A percentile compares a stretch with the other conserved stretches of the same genome.
phyloP scores from a whole-genome alignment of 164 flowering plant species.

The Nelumbo lutea region DNA sequence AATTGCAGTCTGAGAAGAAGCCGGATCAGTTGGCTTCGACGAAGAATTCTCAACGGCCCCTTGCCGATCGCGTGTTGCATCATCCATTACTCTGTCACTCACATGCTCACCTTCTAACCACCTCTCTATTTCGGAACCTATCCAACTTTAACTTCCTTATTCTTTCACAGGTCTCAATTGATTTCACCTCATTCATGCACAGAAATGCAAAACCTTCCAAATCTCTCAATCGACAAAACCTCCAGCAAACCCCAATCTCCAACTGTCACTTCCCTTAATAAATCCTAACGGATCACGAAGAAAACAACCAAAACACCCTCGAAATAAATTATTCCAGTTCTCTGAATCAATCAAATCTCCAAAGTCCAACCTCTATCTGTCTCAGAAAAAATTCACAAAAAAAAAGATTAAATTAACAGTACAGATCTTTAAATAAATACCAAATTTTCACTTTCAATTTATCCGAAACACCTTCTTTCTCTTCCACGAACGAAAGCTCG shows the following conservation, averaged over 20 bases:
- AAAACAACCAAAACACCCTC: too few relatives aligned
- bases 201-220: too few relatives aligned
- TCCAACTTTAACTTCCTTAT: background rate
- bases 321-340: too few relatives aligned
- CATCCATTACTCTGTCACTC: slow-evolving; percentile 11
- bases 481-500: too few relatives aligned
- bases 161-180: background rate
- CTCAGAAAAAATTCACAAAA: background rate
- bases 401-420: background rate
- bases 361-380: background rate
- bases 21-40: background rate
- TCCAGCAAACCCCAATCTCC: too few relatives aligned
- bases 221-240: too few relatives aligned
- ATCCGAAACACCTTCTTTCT: background rate
- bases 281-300: too few relatives aligned
- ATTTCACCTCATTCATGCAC: background rate
- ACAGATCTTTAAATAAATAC: background rate
- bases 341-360: background rate
- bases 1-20: slow-evolving; percentile 17
- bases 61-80: background rate
- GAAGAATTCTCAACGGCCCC: slow-evolving; percentile 1
- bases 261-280: too few relatives aligned
- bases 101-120: background rate
- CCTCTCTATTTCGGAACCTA: background rate
- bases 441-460: too few relatives aligned